Percentiles rank a stretch among this genome's conserved stretches.
Conservation (phyloP, 148 eudicot genomes). For the Tetragonia tetragonoides region DNA sequence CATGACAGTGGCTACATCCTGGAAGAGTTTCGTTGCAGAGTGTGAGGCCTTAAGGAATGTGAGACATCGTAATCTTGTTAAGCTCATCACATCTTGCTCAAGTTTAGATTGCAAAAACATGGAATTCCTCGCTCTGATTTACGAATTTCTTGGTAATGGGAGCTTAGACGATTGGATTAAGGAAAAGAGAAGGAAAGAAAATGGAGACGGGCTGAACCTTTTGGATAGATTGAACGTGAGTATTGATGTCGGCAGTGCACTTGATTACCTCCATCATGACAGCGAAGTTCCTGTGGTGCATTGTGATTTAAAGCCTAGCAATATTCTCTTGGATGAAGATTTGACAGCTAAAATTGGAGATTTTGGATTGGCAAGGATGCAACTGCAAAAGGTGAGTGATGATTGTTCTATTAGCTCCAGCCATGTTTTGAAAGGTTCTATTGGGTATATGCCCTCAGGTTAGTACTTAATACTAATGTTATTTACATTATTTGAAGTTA, state of each 20-base stretch:
- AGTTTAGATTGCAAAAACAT: slow-evolving; percentile 30
- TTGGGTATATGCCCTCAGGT: slow-evolving; percentile 83
- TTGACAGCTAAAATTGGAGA: slow-evolving; percentile 65
- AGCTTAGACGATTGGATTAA: slow-evolving; percentile 37
- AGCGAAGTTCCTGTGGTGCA: slow-evolving; percentile 53
- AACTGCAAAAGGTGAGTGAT: slow-evolving; percentile 27
- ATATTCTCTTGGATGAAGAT: slow-evolving; percentile 53
- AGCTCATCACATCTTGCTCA: slow-evolving; percentile 38
- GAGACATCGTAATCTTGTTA: slow-evolving; percentile 40
- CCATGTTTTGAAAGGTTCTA: slow-evolving; percentile 52
- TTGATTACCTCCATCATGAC: slow-evolving; percentile 57
- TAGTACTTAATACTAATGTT: not conserved
- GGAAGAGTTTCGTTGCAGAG: slow-evolving; percentile 37
- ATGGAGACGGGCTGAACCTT: slow-evolving; percentile 36
- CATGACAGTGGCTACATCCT: slow-evolving; percentile 18
- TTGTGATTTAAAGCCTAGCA: slow-evolving; percentile 72
- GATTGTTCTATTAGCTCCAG: slow-evolving; percentile 40
- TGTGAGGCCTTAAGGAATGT: slow-evolving; percentile 34
- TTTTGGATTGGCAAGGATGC: slow-evolving; percentile 58
- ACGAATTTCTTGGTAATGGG: slow-evolving; percentile 26
- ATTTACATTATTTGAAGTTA: too few species aligned
- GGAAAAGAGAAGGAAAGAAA: slow-evolving; percentile 27
- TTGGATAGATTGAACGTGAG: slow-evolving; percentile 39
- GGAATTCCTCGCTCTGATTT: slow-evolving; percentile 34
- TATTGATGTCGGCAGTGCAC: slow-evolving; percentile 53